These are phyloP conservation scores for Scheffersomyces illinoinensis DNA, from an alignment of 1,139 yeast genomes.

Conservation along the genomic window DNA sequence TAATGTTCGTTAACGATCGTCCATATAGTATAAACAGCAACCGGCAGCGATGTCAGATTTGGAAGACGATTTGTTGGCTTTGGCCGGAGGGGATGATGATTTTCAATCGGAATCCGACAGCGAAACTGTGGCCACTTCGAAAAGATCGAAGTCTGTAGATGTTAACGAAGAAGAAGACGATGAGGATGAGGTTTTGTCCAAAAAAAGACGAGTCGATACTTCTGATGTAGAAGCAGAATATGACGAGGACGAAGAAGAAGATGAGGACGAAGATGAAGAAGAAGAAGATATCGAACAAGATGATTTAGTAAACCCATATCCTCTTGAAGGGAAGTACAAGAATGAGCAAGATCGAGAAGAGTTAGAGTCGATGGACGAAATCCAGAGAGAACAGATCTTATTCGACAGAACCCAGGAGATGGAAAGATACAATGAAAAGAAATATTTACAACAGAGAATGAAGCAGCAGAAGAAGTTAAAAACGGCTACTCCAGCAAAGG, in stretches of 20 bases:
- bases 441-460: slow-evolving; percentile 79
- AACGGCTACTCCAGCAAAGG: slow-evolving; percentile 32
- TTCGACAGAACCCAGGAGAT: slow-evolving; percentile 92
- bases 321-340: slow-evolving; percentile 87
- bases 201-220: slow-evolving; percentile 9
- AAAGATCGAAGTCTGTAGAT: slow-evolving; percentile 12
- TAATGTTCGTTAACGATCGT: not conserved
- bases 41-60: slow-evolving; percentile 51
- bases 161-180: slow-evolving; percentile 17
- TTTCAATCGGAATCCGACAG: slow-evolving; percentile 33
- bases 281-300: slow-evolving; percentile 24
- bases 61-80: slow-evolving; percentile 87
- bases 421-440: slow-evolving; percentile 82
- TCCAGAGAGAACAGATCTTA: slow-evolving; percentile 84
- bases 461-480: slow-evolving; percentile 40
- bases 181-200: slow-evolving; percentile 19
- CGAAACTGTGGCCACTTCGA: slow-evolving; percentile 21
- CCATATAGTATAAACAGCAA: not conserved
- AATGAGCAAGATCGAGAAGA: slow-evolving; percentile 73
- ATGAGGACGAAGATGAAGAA: slow-evolving; percentile 25
- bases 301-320: slow-evolving; percentile 72
- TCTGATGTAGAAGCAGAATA: slow-evolving; percentile 22
- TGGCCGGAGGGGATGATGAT: slow-evolving; percentile 71
- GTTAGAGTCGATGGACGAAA: slow-evolving; percentile 79
- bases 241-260: slow-evolving; percentile 40